Evolutionary conservation across 2,329 filamentous ascomycete genomes (phyloP).

Genomic region (Chalaropsis ovoidea): DNA sequence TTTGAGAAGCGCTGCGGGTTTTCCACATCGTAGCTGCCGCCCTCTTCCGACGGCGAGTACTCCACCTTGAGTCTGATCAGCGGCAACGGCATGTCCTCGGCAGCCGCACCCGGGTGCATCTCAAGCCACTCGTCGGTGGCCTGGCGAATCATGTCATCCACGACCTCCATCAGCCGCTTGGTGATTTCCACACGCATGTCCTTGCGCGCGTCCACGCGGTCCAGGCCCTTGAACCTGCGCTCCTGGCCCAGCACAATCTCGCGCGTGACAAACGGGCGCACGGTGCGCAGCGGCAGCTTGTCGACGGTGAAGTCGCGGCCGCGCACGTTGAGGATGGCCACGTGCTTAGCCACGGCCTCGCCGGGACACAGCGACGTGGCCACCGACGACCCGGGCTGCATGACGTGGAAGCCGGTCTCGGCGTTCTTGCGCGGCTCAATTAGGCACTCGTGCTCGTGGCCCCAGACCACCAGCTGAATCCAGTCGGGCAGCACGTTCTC

Average conservation of each 20-base stretch:
- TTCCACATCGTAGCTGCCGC: constrained; percentile 69
- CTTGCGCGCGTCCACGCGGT: constrained; percentile 50
- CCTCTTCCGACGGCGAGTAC: constrained; percentile 73
- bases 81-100: constrained; percentile 52
- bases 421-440: constrained; percentile 77
- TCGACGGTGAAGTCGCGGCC: constrained; percentile 73
- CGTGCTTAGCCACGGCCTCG: constrained; percentile 83
- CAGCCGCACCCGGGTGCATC: constrained; percentile 55
- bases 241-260: constrained; percentile 72
- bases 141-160: constrained; percentile 78
- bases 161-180: constrained; percentile 60
- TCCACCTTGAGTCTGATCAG: constrained; percentile 86
- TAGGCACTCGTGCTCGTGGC: constrained; percentile 91
- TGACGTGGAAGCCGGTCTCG: constrained; percentile 85
- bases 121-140: constrained; percentile 72
- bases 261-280: constrained; percentile 79
- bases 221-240: constrained; percentile 63
- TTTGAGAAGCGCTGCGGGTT: constrained; percentile 96
- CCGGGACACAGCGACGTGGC: constrained; percentile 85
- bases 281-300: constrained; percentile 72
- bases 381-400: constrained; percentile 94
- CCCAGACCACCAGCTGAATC: constrained; percentile 87
- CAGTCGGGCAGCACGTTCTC: constrained; percentile 89
- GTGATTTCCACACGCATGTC: constrained; percentile 79
- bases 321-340: constrained; percentile 73